These are phyloP conservation scores for Cytospora piceae DNA, from an alignment of 2,329 filamentous ascomycete genomes.

Conservation along the genomic window DNA sequence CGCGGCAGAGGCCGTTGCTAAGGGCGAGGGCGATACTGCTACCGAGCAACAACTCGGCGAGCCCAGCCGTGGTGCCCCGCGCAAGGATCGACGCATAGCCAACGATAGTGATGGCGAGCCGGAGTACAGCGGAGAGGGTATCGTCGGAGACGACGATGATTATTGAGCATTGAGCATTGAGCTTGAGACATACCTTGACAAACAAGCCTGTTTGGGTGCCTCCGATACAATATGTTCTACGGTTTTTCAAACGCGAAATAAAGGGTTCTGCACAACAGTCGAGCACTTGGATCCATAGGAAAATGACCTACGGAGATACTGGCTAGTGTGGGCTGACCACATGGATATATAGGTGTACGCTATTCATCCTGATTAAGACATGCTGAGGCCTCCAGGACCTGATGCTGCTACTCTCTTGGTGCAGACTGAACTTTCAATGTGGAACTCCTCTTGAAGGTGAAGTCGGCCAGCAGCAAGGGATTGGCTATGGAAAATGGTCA, in stretches of 20 bases:
- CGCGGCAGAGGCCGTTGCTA: slow-evolving; percentile 56
- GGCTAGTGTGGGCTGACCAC: background rate
- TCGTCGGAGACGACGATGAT: slow-evolving; percentile 60
- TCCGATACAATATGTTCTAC: background rate
- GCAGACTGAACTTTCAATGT: background rate
- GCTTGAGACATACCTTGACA: background rate
- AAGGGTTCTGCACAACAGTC: background rate
- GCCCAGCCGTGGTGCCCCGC: slow-evolving; percentile 21
- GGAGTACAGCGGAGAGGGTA: slow-evolving; percentile 57
- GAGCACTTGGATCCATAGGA: background rate
- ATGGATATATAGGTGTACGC: background rate
- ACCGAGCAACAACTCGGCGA: slow-evolving; percentile 33
- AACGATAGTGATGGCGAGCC: slow-evolving; percentile 53
- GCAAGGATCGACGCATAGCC: slow-evolving; percentile 35
- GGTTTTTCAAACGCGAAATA: background rate
- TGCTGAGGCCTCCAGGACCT: background rate
- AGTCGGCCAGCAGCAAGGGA: background rate
- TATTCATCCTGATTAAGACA: background rate
- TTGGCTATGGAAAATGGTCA: slow-evolving; percentile 7
- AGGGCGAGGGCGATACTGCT: slow-evolving; percentile 32
- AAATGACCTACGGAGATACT: background rate
- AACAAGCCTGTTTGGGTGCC: background rate
- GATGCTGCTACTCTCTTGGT: background rate
- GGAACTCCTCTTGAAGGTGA: background rate
- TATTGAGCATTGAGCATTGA: slow-evolving; percentile 50